phyloP scores from a whole-genome alignment of 2,329 filamentous ascomycete species.

The Beauveria pseudobassiana region DNA sequence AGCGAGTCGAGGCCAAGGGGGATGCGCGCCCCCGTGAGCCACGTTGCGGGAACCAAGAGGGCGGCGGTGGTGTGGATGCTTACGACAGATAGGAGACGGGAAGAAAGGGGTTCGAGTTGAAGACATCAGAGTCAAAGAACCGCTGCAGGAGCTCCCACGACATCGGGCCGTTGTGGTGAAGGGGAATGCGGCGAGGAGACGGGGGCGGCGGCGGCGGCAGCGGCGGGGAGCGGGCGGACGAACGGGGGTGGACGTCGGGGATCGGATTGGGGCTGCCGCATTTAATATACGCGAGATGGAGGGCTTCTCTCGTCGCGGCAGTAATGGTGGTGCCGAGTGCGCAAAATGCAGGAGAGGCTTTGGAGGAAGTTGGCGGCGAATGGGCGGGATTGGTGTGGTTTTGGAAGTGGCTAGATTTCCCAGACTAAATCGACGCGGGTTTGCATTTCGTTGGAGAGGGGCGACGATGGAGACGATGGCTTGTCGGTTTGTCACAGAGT shows the following conservation, averaged over 20 bases:
- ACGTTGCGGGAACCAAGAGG: background rate
- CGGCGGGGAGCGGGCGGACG: constrained; percentile 2
- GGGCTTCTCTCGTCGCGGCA: background rate
- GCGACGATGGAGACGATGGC: background rate
- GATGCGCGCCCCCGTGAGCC: background rate
- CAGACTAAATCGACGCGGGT: background rate
- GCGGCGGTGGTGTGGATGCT: constrained; percentile 28
- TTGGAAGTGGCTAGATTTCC: background rate
- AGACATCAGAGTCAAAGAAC: constrained; percentile 90
- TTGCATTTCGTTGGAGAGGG: constrained; percentile 3
- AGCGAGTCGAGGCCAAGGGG: background rate
- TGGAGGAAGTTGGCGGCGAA: background rate
- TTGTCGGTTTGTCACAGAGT: background rate
- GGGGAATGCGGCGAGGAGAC: constrained; percentile 13
- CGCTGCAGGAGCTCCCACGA: constrained; percentile 84
- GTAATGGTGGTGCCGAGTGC: background rate
- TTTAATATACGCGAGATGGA: background rate
- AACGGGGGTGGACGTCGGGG: background rate
- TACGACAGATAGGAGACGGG: constrained; percentile 84
- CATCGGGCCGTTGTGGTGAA: constrained; percentile 38
- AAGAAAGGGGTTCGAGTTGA: constrained; percentile 84
- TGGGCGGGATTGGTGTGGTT: background rate
- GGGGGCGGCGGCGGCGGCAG: constrained; percentile 17
- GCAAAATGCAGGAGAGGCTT: background rate
- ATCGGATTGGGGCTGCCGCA: constrained; percentile 5